Base-by-base conservation (phyloP, 805 yeast species). In the Schizosaccharomyces lindneri region DNA sequence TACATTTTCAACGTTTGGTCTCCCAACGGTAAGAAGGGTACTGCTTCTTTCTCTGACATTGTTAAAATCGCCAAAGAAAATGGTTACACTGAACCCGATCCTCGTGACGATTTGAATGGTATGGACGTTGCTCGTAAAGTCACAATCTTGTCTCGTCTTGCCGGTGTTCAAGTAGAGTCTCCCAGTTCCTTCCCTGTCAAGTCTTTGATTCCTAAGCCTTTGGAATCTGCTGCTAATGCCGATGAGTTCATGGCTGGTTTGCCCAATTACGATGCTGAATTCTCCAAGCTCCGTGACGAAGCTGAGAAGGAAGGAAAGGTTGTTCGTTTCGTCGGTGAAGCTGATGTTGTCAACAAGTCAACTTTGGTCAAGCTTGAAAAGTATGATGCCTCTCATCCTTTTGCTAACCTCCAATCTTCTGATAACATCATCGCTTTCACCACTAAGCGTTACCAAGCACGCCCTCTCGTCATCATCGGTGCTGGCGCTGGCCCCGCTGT, bases 81-180 rank as follows among this genome's bases (percentile, higher is more conserved):
- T 66, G 99, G 99, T 61, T 93, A 87, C 79, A 90, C 97, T 55
- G 98, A 93, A 75, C 99, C 99, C 60, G 99, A 93, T 73, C 98
- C 99, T 73, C 84, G 99, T 75, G 99, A 93, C 72, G 99, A 93
- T 71, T 80, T 93, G 73, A 93, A 90, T 73, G 99, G 99, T 62
- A 79, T 93, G 71, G 99, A 93, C 70, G 96, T 93, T 64, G 99
- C 99, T 55, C 84, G 99, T 79, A 93, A 93, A 73, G 96, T 93
- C 39, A 88, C 98, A 31, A 93, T 93, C 66, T 79, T 93, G 65
- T 95, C 96, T 59, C 85, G 99, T 77, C 79, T 93, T 62, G 78
- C 96, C 17, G 98, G 98, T 2, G 78, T 85, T 62, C 75, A 80
- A 63, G 86, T 93, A 48, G 84, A 83, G 70, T 83, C 93, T 13